Evolutionary conservation across 1,284 basidiomycete genomes (phyloP).

Genomic region (Caloboletus inedulis): DNA sequence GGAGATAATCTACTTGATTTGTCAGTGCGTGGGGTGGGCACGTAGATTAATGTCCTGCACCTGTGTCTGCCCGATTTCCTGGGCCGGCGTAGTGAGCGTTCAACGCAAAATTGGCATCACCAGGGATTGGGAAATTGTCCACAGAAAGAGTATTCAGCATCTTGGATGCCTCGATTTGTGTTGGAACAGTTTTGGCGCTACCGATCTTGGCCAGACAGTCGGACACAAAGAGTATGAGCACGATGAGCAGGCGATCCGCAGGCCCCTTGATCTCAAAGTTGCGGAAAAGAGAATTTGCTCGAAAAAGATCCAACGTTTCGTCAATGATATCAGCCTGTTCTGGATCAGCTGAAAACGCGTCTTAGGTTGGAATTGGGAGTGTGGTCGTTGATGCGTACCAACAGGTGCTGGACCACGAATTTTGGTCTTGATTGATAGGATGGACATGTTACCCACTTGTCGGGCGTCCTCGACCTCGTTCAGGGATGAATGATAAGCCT

Average conservation of each 20-base stretch:
- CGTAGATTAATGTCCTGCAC: slow-evolving; percentile 46
- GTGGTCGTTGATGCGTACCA: slow-evolving; percentile 44
- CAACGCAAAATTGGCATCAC: slow-evolving; percentile 92
- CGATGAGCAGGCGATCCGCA: slow-evolving; percentile 94
- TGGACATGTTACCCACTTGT: slow-evolving; percentile 85
- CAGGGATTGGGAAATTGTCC: slow-evolving; percentile 91
- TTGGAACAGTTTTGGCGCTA: slow-evolving; percentile 58
- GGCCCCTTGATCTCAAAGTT: slow-evolving; percentile 99
- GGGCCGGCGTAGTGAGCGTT: slow-evolving; percentile 91
- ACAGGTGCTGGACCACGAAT: slow-evolving; percentile 90
- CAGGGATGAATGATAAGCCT: slow-evolving; percentile 97
- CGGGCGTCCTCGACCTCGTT: slow-evolving; percentile 84
- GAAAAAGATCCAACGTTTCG: slow-evolving; percentile 95
- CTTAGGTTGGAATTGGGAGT: slow-evolving; percentile 1
- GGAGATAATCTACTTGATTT: slow-evolving; percentile 66
- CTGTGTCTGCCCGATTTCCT: slow-evolving; percentile 74
- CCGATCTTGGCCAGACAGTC: slow-evolving; percentile 94
- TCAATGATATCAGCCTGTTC: slow-evolving; percentile 88
- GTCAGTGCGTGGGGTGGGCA: slow-evolving; percentile 2
- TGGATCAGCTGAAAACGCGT: slow-evolving; percentile 58
- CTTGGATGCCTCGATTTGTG: slow-evolving; percentile 87
- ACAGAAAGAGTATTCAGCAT: slow-evolving; percentile 87
- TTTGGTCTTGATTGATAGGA: slow-evolving; percentile 90
- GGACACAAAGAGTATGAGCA: slow-evolving; percentile 97
- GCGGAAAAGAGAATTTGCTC: slow-evolving; percentile 98